Conservation (phyloP, 768 basidiomycete genomes). For the Pisolithus orientalis region DNA sequence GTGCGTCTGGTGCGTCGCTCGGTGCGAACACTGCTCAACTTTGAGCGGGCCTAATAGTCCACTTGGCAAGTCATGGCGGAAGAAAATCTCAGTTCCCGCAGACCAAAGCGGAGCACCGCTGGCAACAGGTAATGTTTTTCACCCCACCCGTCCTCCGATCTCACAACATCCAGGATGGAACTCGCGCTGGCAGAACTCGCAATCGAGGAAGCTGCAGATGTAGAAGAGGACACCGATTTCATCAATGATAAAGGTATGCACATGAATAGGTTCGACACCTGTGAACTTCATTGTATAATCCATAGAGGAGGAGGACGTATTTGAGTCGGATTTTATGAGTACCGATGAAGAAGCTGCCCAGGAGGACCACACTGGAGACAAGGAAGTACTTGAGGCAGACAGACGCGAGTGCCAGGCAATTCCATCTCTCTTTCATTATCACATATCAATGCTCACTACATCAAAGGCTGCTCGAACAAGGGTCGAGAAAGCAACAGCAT, state of each 20-base stretch:
- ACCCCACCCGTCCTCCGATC: not conserved
- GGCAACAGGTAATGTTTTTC: too few relatives aligned
- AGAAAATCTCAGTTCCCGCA: too few relatives aligned
- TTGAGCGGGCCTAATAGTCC: too few relatives aligned
- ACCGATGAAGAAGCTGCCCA: conserved; percentile 64
- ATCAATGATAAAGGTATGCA: conserved; percentile 51
- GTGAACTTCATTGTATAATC: not conserved
- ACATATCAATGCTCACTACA: not conserved
- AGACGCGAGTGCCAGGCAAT: conserved; percentile 30
- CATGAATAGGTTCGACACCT: too few relatives aligned
- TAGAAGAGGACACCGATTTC: conserved; percentile 74
- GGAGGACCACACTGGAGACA: conserved; percentile 55
- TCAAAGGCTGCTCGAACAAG: conserved; percentile 49
- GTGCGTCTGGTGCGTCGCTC: too few relatives aligned
- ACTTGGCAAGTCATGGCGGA: too few relatives aligned
- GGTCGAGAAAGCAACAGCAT: conserved; percentile 57
- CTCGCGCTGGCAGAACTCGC: conserved; percentile 58
- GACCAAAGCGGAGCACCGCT: too few relatives aligned
- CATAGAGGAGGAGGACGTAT: conserved; percentile 74
- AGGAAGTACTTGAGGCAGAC: conserved; percentile 55
- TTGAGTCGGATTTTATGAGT: conserved; percentile 80
- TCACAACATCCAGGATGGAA: conserved; percentile 52
- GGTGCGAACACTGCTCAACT: too few relatives aligned
- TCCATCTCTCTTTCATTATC: not conserved
- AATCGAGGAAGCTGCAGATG: conserved; percentile 45